These are phyloP conservation scores for Trypanosoma lewisi DNA, from an alignment of 208 protist genomes.

Conservation along the genomic window DNA sequence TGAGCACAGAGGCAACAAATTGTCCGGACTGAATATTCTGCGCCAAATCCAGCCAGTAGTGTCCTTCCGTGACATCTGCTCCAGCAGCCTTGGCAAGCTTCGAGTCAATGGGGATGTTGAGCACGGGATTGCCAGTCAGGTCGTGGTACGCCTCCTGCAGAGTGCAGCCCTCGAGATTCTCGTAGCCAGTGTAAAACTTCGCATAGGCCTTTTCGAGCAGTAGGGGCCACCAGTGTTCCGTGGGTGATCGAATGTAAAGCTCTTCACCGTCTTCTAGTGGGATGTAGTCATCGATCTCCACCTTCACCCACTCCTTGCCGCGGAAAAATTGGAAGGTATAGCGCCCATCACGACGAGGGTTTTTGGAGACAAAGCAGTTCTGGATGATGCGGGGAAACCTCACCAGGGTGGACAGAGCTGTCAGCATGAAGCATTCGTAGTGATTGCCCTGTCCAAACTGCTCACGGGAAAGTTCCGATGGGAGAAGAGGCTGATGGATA, in stretches of 20 bases:
- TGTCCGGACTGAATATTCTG: conserved; percentile 56
- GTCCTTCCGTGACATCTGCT: conserved; percentile 35
- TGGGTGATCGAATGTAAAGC: conserved; percentile 63
- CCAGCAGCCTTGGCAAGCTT: conserved; percentile 31
- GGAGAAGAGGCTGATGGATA: conserved; percentile 48
- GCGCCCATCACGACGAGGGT: conserved; percentile 67
- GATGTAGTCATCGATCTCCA: conserved; percentile 67
- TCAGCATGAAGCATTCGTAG: conserved; percentile 84
- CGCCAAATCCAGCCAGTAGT: conserved; percentile 68
- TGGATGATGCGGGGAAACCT: conserved; percentile 68
- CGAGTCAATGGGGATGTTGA: conserved; percentile 38
- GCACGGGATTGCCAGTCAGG: conserved; percentile 53
- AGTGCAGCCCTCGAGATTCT: conserved; percentile 48
- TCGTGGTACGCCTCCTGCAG: conserved; percentile 68
- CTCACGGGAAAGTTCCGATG: conserved; percentile 51
- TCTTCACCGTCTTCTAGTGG: conserved; percentile 47
- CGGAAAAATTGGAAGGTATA: conserved; percentile 86
- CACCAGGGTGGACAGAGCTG: conserved; percentile 61
- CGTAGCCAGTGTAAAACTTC: conserved; percentile 78
- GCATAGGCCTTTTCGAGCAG: conserved; percentile 78
- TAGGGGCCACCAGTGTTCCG: conserved; percentile 69
- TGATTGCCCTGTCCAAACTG: conserved; percentile 80
- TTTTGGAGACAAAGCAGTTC: conserved; percentile 80
- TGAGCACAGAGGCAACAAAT: conserved; percentile 56
- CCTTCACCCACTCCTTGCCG: conserved; percentile 53